Conservation (phyloP, 2,329 filamentous ascomycete species). For the Sarocladium brachiariae region DNA sequence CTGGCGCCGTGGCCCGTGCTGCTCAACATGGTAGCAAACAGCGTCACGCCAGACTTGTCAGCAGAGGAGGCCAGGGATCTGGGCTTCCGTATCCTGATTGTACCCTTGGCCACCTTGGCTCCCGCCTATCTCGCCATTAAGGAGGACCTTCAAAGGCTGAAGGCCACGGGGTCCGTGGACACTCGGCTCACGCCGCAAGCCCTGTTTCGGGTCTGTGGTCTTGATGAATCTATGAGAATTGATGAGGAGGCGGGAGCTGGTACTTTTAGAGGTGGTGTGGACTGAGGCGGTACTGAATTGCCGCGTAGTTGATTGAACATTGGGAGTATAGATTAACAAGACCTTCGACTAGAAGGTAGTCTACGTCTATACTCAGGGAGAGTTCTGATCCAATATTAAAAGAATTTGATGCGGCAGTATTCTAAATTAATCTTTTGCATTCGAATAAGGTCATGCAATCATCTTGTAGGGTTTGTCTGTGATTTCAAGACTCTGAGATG, state of each 20-base stretch:
- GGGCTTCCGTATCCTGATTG: constrained; percentile 54
- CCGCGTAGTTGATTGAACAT: no score
- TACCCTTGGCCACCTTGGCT: constrained; percentile 42
- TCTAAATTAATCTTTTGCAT: no score
- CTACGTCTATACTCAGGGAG: no score
- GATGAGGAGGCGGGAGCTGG: constrained; percentile 23
- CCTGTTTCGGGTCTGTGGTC: constrained; percentile 43
- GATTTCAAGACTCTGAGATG: no score
- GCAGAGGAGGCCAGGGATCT: constrained; percentile 45
- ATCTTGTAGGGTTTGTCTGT: no score
- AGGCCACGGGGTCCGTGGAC: constrained; percentile 28
- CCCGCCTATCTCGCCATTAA: constrained; percentile 38
- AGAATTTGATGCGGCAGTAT: no score
- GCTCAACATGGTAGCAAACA: constrained; percentile 52
- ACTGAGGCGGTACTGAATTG: no score
- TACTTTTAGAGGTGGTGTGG: not conserved
- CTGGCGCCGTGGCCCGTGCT: constrained; percentile 44
- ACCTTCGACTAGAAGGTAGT: no score
- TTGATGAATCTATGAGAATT: constrained; percentile 41
- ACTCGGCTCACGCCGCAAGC: constrained; percentile 36
- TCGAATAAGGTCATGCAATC: no score
- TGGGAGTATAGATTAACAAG: no score
- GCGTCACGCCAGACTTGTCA: constrained; percentile 46
- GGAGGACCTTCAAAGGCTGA: constrained; percentile 29
- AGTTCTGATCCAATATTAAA: no score